A percentile compares a stretch with the other conserved stretches of the same genome.
These are phyloP conservation scores for Spathaspora passalidarum DNA, from an alignment of 805 yeast genomes.

Conservation along the genomic window DNA sequence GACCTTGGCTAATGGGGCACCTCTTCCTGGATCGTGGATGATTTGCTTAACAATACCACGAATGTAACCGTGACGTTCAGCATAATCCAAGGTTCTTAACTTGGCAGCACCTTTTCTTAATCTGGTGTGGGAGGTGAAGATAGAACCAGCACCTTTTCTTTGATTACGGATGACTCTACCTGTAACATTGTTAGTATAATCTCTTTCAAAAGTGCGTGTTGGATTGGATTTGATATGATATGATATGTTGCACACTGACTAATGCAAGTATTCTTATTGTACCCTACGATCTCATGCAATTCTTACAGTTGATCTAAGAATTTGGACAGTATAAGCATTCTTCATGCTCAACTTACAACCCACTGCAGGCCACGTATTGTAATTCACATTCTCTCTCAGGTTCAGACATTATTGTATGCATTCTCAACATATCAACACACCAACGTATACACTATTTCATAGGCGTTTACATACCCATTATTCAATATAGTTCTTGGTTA, in stretches of 20 bases:
- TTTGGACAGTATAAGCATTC: no score
- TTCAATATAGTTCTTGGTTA: not conserved
- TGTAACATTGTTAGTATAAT: constrained; percentile 26
- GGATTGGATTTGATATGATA: no score
- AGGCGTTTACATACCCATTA: not conserved
- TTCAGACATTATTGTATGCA: no score
- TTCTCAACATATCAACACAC: no score
- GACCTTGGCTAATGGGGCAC: constrained; percentile 99
- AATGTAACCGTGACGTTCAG: constrained; percentile 99
- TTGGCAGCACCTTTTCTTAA: constrained; percentile 99
- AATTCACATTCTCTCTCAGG: no score
- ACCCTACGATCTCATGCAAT: no score
- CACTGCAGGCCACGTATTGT: no score
- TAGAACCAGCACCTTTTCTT: constrained; percentile 99
- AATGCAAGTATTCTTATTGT: no score
- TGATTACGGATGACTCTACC: constrained; percentile 99
- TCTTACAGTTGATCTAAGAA: no score
- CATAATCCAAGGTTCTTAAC: constrained; percentile 97
- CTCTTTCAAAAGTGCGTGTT: no score
- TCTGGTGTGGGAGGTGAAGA: constrained; percentile 99
- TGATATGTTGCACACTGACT: no score
- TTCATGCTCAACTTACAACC: no score
- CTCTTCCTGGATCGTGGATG: constrained; percentile 99
- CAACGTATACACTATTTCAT: not conserved
- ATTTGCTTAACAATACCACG: constrained; percentile 99